Evolutionary conservation across 2,329 filamentous ascomycete genomes (phyloP), one percentile per base, ranked within the genome.

Genomic region (Gaeumannomyces tritici): DNA sequence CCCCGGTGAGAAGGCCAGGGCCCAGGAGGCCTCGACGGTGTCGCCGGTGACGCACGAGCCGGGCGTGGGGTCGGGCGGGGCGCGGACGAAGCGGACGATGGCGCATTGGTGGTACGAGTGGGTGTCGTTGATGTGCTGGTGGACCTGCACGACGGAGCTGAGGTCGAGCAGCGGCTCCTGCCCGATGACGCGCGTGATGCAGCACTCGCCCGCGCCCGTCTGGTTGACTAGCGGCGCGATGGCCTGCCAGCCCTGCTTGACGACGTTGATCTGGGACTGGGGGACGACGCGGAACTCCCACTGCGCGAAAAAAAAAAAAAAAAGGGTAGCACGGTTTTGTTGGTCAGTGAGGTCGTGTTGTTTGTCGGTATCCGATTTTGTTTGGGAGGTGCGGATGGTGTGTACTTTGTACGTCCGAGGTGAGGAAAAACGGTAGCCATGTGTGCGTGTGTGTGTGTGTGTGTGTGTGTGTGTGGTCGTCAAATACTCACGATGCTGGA

Each of bases 51-150:
- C 21, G 56, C 56, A 58, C 15, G 55, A 15, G 1, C 27, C n/a
- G 6, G 55, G 55, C 18, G 24, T 29, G 5, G 55, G 55, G 27
- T 56, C 55, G n/a, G 55, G 24, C 0, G 18, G 18, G 55, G 24
- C 55, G n/a, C 27, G 24, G 7, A 12, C 55, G 55, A 56, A 56
- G 24, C 55, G 55, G n/a, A 56, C 26, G 24, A 29, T 26, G 55
- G 55, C 55, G 55, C 55, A 56, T 26, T 58, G 56, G 29, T 58
- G 27, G 56, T 58, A 58, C 21, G 56, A 29, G 56, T 58, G 56
- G 26, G 56, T 58, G 56, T 21, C 21, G 29, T 58, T 58, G 56
- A 58, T 6, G 29, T 58, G 56, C 15, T 29, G 26, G 29, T 58
- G 56, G 21, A 58, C 56, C 28, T 58, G 56, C 9, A 58, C 26